Percentiles rank a stretch among this genome's conserved stretches.
These are phyloP conservation scores for Hibiscus trionum DNA, from an alignment of 345 rosid genomes.

Conservation along the genomic window DNA sequence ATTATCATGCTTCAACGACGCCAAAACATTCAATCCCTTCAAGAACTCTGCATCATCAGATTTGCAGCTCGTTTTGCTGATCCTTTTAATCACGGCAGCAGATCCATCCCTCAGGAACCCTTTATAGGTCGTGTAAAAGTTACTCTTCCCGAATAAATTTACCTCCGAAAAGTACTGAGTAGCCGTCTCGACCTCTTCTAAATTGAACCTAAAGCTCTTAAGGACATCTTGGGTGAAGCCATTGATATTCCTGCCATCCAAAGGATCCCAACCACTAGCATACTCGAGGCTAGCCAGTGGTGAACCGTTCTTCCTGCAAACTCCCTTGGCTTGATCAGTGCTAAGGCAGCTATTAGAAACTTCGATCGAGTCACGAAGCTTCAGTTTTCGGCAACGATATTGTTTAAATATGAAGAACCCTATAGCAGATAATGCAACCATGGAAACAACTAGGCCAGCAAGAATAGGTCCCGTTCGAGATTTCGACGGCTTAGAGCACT, in stretches of 20 bases:
- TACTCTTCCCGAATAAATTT: slow-evolving; percentile 65
- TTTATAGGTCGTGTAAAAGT: slow-evolving; percentile 65
- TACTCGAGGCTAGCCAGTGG: slow-evolving; percentile 84
- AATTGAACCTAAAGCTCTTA: slow-evolving; percentile 58
- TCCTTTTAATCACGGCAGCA: slow-evolving; percentile 59
- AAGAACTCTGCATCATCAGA: slow-evolving; percentile 80
- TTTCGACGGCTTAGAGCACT: slow-evolving; percentile 37
- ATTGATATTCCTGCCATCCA: slow-evolving; percentile 37
- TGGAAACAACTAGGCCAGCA: slow-evolving; percentile 46
- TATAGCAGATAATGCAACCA: slow-evolving; percentile 37
- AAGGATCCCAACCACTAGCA: slow-evolving; percentile 82
- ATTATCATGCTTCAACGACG: slow-evolving; percentile 70
- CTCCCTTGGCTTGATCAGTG: slow-evolving; percentile 38
- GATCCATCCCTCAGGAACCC: slow-evolving; percentile 87
- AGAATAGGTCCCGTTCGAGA: slow-evolving; percentile 40
- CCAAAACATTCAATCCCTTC: slow-evolving; percentile 70
- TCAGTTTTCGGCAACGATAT: slow-evolving; percentile 63
- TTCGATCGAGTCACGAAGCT: slow-evolving; percentile 42
- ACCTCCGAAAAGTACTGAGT: slow-evolving; percentile 77
- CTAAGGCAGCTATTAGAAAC: slow-evolving; percentile 40
- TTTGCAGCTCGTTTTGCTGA: slow-evolving; percentile 78
- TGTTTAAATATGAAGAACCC: slow-evolving; percentile 46
- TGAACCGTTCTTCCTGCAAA: slow-evolving; percentile 57
- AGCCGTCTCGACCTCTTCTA: slow-evolving; percentile 89
- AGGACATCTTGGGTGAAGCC: slow-evolving; percentile 51